Percentiles rank a stretch among this genome's conserved stretches.
Conservation (phyloP, 2,329 filamentous ascomycete species). For the Hypoxylon sp. region DNA sequence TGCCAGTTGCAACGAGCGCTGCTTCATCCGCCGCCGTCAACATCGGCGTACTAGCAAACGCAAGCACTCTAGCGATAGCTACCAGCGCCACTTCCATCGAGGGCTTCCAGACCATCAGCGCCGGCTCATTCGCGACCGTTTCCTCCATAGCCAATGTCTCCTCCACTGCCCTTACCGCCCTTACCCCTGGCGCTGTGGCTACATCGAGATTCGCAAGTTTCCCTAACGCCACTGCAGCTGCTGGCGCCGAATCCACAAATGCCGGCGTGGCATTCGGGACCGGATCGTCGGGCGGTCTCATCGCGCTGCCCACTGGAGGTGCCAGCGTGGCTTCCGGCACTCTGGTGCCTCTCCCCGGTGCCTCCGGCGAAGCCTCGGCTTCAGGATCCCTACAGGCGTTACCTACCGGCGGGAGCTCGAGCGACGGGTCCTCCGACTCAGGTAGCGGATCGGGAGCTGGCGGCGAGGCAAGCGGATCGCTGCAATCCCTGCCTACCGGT, state of each 20-base stretch:
- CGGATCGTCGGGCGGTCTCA: slow-evolving; percentile 11
- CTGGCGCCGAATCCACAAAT: slow-evolving; percentile 9
- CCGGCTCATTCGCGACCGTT: neutral
- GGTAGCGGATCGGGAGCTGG: neutral
- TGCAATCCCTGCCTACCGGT: slow-evolving; percentile 13
- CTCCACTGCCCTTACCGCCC: slow-evolving; percentile 3
- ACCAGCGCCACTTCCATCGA: slow-evolving; percentile 28
- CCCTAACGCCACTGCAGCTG: slow-evolving; percentile 20
- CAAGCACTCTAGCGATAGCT: slow-evolving; percentile 16
- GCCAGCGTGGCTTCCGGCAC: slow-evolving; percentile 12
- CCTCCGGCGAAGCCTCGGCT: slow-evolving; percentile 8
- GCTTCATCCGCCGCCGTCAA: slow-evolving; percentile 20
- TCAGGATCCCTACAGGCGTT: slow-evolving; percentile 13
- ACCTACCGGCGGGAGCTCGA: slow-evolving; percentile 14
- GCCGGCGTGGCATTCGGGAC: slow-evolving; percentile 6
- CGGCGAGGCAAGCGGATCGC: slow-evolving; percentile 3
- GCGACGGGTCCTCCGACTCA: slow-evolving; percentile 18
- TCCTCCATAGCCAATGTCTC: slow-evolving; percentile 24
- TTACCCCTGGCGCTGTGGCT: neutral
- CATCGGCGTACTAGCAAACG: slow-evolving; percentile 23
- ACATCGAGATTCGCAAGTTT: slow-evolving; percentile 21
- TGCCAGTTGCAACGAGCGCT: slow-evolving; percentile 18
- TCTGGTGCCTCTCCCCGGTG: slow-evolving; percentile 22
- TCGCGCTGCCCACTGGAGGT: slow-evolving; percentile 30
- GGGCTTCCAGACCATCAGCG: slow-evolving; percentile 41